Base-by-base conservation (phyloP, 2,329 filamentous ascomycete species). In the Apiospora rasikravindrae region DNA sequence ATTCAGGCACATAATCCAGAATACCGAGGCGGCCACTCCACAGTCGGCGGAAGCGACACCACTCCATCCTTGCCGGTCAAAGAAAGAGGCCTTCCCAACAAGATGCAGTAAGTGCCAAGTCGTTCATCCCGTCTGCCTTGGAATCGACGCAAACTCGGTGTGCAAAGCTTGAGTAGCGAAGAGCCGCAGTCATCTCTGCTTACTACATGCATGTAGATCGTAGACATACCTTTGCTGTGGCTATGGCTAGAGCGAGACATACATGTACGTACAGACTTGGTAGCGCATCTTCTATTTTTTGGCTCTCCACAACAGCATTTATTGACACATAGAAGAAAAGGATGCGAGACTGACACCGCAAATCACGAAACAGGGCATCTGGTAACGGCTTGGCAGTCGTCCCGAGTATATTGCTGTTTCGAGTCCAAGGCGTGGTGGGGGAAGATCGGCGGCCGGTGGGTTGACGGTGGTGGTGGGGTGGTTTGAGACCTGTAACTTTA, bases 401-500 rank as follows among this genome's bases (percentile, higher is more conserved):
- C 29, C 33, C 33, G 33, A 40, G 19, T 64, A 64, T 8, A 64
- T 64, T 40, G 33, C 29, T 22, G 57, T 64, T 64, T 64, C 57
- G 33, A 40, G 22, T 64, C 57, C 57, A 24, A 61, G 33, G 57
- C 37, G 57, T 40, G 29, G 8, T 11, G 22, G 57, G 33, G n/a
- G 8, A 4, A 37, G 57, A 64, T 64, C 29, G 33, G 57, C 33
- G 14, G 53, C 53, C 19, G 53, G 33, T 40, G 57, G 19, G 57
- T 64, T 40, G 33, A 64, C 57, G 11, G 57, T 6, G 33, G 33
- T 64, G 57, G 57, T 64, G 57, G 57, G 33, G 57, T 37, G 29
- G 57, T 64, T 64, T 64, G 57, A 64, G 33, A 64, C 33, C 57
- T 64, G 57, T 64, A 64, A 64, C 57, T 40, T 33, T 40, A 40